These are phyloP conservation scores for Phytophthora agathidicida DNA, from an alignment of 352 stramenopile species.

Conservation along the genomic window DNA sequence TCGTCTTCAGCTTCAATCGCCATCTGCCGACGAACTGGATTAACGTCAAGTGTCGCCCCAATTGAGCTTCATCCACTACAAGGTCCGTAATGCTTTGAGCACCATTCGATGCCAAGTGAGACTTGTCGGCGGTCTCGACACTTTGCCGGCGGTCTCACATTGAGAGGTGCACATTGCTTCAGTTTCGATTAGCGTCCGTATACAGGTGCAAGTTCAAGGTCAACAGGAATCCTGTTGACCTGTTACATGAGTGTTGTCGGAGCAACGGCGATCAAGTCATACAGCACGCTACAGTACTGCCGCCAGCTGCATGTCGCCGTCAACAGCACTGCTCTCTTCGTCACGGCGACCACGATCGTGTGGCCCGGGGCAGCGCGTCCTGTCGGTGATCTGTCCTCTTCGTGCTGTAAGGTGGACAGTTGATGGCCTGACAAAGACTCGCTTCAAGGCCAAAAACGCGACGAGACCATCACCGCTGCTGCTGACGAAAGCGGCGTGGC, in stretches of 20 bases:
- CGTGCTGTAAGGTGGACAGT: slow-evolving; percentile 15
- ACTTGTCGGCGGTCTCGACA: slow-evolving; percentile 22
- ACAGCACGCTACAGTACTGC: too few species aligned
- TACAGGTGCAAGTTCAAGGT: slow-evolving; percentile 11
- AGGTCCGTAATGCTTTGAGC: too few species aligned
- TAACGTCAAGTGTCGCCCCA: not conserved
- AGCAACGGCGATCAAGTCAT: too few species aligned
- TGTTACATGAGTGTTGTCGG: too few species aligned
- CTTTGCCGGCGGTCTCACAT: slow-evolving; percentile 11
- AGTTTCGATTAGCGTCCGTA: slow-evolving; percentile 27
- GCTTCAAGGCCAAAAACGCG: slow-evolving; percentile 18
- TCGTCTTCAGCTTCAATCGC: slow-evolving; percentile 6
- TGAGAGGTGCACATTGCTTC: slow-evolving; percentile 23
- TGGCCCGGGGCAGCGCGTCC: not conserved
- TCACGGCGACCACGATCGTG: too few species aligned
- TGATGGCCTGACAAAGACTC: slow-evolving; percentile 26
- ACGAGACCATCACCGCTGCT: slow-evolving; percentile 14
- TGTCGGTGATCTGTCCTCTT: slow-evolving; percentile 9
- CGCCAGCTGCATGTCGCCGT: not conserved
- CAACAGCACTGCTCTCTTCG: not conserved
- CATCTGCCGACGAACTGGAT: slow-evolving; percentile 14
- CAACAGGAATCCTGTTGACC: too few species aligned
- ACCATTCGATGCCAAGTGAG: slow-evolving; percentile 9
- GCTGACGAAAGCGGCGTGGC: slow-evolving; percentile 23
- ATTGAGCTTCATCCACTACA: not conserved